Evolutionary conservation across 2,329 filamentous ascomycete genomes (phyloP), one percentile per base, ranked within the genome.

Genomic region (Zymoseptoria brevis): DNA sequence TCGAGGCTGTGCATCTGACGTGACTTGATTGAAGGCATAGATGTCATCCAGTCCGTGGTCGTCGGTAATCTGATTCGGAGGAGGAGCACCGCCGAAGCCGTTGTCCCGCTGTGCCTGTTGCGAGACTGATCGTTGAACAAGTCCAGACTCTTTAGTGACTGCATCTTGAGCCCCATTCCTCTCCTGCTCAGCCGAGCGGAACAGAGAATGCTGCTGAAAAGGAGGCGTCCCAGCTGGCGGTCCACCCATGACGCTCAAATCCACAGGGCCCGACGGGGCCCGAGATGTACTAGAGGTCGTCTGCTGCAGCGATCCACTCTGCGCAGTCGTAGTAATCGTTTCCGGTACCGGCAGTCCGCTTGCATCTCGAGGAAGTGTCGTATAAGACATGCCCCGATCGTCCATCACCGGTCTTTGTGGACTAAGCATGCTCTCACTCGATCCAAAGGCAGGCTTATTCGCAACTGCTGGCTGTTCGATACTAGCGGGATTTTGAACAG

Each of bases 381-480:
- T 58, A 53, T 69, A 72, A 3, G 69, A 70, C 58, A 71, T 60
- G 2, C 68, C 64, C 8, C 71, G 68, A 21, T 67, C 66, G 2
- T 56, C 19, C 29, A 53, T 57, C 5, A 22, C 56, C 2, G 58
- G 53, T 29, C 61, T 58, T 19, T 60, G 57, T 24, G 13, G 11
- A n/a, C 4, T n/a, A 7, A 16, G 35, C 35, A 45, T 45, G 35
- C 35, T 45, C 35, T 45, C 35, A 6, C 16, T 45, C 35, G 35
- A 45, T n/a, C 16, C 35, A 16, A 16, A 45, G 16, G 11, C 26
- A 29, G 26, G 26, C 26, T 29, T 29, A 8, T 8, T 29, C 26
- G 26, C 26, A 8, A 8, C 7, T 29, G 7, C 35, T 45, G 35
- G 13, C 13, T 45, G 35, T 16, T 13, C 35, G 13, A 45, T 45